Evolutionary conservation across 345 rosid genomes (phyloP).

Genomic region (Draba incana): DNA sequence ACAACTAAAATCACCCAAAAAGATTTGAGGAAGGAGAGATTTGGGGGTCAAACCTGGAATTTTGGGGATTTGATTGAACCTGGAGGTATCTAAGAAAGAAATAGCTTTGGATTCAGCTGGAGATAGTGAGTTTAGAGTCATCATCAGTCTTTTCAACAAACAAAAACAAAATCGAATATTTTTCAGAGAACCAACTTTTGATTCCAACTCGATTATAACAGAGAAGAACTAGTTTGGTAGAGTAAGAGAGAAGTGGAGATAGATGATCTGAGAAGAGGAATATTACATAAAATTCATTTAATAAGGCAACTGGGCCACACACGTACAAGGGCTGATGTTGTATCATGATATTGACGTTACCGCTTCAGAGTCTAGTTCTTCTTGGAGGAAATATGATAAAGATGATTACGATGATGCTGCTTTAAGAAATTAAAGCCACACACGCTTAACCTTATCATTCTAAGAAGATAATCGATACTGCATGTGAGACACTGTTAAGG

Average conservation of each 20-base stretch:
- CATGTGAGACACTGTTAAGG: too few species aligned
- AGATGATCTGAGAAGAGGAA: neutral
- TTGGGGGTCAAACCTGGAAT: slow-evolving; percentile 51
- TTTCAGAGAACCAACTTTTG: slow-evolving; percentile 21
- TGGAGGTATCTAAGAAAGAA: slow-evolving; percentile 69
- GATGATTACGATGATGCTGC: too few species aligned
- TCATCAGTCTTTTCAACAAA: slow-evolving; percentile 32
- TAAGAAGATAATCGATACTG: too few species aligned
- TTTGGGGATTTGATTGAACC: slow-evolving; percentile 52
- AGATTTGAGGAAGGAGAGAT: slow-evolving; percentile 12
- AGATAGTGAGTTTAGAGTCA: slow-evolving; percentile 73
- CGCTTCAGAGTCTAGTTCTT: too few species aligned
- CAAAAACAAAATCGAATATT: slow-evolving; percentile 23
- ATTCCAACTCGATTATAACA: neutral
- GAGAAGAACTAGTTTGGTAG: slow-evolving; percentile 11
- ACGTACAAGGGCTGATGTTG: too few species aligned
- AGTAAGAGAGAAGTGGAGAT: slow-evolving; percentile 22
- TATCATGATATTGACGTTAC: too few species aligned
- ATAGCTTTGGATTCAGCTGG: slow-evolving; percentile 62
- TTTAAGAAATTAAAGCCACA: too few species aligned
- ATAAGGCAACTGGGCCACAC: too few species aligned
- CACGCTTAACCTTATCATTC: too few species aligned
- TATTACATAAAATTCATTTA: too few species aligned
- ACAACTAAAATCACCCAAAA: neutral
- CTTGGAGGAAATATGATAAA: too few species aligned